Conservation (phyloP, 371 early-diverging fungal species). For the Mortierella sp. region DNA sequence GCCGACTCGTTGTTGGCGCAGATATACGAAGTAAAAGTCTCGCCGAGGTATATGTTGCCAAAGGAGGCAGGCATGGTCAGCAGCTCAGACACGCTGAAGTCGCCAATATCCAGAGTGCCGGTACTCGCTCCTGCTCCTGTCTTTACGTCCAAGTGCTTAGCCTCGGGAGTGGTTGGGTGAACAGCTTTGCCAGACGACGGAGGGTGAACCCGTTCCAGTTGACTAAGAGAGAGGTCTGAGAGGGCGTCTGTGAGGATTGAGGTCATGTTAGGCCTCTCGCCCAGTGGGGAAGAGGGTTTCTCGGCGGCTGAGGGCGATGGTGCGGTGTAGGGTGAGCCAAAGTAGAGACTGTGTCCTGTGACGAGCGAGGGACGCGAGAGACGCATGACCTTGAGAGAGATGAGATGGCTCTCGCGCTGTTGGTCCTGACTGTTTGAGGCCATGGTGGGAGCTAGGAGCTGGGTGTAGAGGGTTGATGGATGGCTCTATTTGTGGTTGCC, state of each 20-base stretch:
- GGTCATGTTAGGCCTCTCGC: slow-evolving; percentile 60
- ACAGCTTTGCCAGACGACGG: slow-evolving; percentile 22
- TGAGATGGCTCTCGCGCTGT: slow-evolving; percentile 70
- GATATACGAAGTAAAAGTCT: slow-evolving; percentile 91
- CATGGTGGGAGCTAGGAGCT: slow-evolving; percentile 19
- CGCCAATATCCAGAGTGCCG: slow-evolving; percentile 61
- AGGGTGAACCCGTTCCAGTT: slow-evolving; percentile 55
- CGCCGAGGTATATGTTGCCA: slow-evolving; percentile 96
- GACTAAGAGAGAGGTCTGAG: slow-evolving; percentile 49
- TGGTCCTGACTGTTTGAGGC: slow-evolving; percentile 48
- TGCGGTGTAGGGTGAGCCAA: slow-evolving; percentile 49
- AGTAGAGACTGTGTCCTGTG: slow-evolving; percentile 65
- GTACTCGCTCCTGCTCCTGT: slow-evolving; percentile 27
- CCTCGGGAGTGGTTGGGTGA: neutral
- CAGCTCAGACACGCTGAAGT: slow-evolving; percentile 76
- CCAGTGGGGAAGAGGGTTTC: slow-evolving; percentile 21
- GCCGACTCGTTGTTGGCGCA: slow-evolving; percentile 90
- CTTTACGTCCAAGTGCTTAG: neutral
- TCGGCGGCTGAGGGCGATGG: slow-evolving; percentile 7
- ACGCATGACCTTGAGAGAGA: slow-evolving; percentile 94
- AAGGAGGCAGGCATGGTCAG: slow-evolving; percentile 79
- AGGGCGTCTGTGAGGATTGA: slow-evolving; percentile 50
- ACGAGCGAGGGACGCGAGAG: slow-evolving; percentile 86
- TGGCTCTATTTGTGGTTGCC: neutral
- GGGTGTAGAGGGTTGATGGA: slow-evolving; percentile 1